Base-by-base conservation (phyloP, 2,329 filamentous ascomycete genomes). In the Ophiostoma australiae region DNA sequence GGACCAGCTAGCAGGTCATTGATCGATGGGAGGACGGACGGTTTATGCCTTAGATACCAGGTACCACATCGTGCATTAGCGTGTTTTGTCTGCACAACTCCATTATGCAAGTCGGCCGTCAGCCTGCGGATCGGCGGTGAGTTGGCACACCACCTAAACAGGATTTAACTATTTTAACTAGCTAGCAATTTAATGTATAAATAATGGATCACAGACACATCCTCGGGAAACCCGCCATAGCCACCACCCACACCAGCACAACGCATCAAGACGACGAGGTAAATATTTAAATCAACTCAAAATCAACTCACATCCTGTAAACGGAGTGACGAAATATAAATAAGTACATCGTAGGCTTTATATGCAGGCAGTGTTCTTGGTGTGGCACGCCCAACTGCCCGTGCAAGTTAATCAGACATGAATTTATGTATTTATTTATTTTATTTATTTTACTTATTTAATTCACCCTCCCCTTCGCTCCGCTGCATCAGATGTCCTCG, bases 231-330 rank as follows among this genome's bases (percentile, higher is more conserved):
- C 23, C 52, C 52, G 52, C 23, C 52, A 58, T 58, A 58, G 52
- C 52, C 52, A 58, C 52, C 52, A 58, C 52, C 52, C 52, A 58
- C 52, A 58, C 52, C 11, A 48, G 52, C 52, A 58, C 52, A 58
- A 58, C 52, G 52, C 52, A 58, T 58, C 52, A 58, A 27, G n/a
- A 23, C 6, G 48, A 58, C 10, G 52, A 58, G 52, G 52, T 23
- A 58, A 23, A 17, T 48, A 48, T 48, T 48, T n/a, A 8, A 48
- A n/a, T 48, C 5, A 17, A 48, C 44, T 48, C 44, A 8, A 20
- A 15, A 20, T 7, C 8, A 31, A 31, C 27, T 31, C 27, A 31
- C 27, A 31, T 31, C 27, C 27, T 48, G 44, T 7, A n/a, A 20
- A 48, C n/a, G 44, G 52, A 58, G 23, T 58, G n/a, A 31, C 17